Conservation (phyloP, 75 land plant genomes). For the Azolla pinnata region DNA sequence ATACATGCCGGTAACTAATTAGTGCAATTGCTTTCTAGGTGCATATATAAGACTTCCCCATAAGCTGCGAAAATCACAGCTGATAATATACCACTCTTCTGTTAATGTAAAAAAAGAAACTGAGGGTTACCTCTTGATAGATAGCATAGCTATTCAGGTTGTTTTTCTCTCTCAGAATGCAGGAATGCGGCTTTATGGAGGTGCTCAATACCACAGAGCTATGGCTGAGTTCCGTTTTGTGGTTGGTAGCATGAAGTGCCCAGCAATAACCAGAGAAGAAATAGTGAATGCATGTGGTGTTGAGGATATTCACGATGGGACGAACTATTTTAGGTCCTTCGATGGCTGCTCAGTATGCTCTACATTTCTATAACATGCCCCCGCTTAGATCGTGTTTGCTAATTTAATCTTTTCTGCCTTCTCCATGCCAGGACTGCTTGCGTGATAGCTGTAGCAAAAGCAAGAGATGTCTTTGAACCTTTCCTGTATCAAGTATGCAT, state of each 20-base stretch:
- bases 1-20: slow-evolving; percentile 69
- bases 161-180: slow-evolving; percentile 58
- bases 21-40: too few species aligned
- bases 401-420: too few species aligned
- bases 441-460: slow-evolving; percentile 96
- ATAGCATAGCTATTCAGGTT: too few species aligned
- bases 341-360: too few species aligned
- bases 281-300: slow-evolving; percentile 99
- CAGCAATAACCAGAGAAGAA: slow-evolving; percentile 79
- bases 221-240: slow-evolving; percentile 98
- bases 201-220: slow-evolving; percentile 97
- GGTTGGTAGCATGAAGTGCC: slow-evolving; percentile 83
- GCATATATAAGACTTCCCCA: neutral
- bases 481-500: slow-evolving; percentile 75
- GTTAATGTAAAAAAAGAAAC: too few species aligned
- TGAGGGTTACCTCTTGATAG: too few species aligned
- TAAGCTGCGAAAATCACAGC: too few species aligned
- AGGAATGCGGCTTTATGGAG: slow-evolving; percentile 97
- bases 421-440: slow-evolving; percentile 67
- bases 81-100: too few species aligned
- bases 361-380: too few species aligned
- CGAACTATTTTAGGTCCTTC: slow-evolving; percentile 91
- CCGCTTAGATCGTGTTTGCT: too few species aligned
- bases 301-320: slow-evolving; percentile 96
- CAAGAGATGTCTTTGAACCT: slow-evolving; percentile 88